Evolutionary conservation across 768 basidiomycete genomes (phyloP).

Genomic region (Dentipellis fragilis): DNA sequence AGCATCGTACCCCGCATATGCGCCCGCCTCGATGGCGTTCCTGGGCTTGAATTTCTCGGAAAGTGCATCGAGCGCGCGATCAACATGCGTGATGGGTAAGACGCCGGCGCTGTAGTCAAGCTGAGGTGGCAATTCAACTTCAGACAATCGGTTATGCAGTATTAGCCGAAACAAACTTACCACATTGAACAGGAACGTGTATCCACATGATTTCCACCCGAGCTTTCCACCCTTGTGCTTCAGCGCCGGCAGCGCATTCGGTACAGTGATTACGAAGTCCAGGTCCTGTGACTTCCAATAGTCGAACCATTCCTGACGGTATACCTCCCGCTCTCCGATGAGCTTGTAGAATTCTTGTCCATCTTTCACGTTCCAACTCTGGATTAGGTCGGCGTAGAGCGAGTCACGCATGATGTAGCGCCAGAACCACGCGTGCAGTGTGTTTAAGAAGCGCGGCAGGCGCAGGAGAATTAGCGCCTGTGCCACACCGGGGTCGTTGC

Average conservation of each 20-base stretch:
- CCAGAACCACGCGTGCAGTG: constrained; percentile 40
- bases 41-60: constrained; percentile 24
- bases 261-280: constrained; percentile 56
- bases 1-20: constrained; percentile 47
- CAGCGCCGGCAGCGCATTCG: constrained; percentile 51
- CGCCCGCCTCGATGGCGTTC: constrained; percentile 34
- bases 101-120: constrained; percentile 52
- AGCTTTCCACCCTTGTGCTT: constrained; percentile 43
- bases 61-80: constrained; percentile 32
- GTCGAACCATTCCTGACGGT: constrained; percentile 29
- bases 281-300: constrained; percentile 35
- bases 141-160: not conserved
- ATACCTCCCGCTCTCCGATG: constrained; percentile 33
- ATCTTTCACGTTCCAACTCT: constrained; percentile 37
- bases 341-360: constrained; percentile 40
- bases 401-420: constrained; percentile 42
- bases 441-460: constrained; percentile 38
- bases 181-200: constrained; percentile 60
- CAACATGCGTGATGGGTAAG: constrained; percentile 46
- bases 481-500: constrained; percentile 38
- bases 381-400: constrained; percentile 43
- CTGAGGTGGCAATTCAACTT: constrained; percentile 11
- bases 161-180: constrained; percentile 23
- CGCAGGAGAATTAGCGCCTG: constrained; percentile 28
- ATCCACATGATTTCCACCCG: constrained; percentile 43